These are phyloP conservation scores for Diplodia sapinea DNA, from an alignment of 2,329 filamentous ascomycete species.

Conservation along the genomic window DNA sequence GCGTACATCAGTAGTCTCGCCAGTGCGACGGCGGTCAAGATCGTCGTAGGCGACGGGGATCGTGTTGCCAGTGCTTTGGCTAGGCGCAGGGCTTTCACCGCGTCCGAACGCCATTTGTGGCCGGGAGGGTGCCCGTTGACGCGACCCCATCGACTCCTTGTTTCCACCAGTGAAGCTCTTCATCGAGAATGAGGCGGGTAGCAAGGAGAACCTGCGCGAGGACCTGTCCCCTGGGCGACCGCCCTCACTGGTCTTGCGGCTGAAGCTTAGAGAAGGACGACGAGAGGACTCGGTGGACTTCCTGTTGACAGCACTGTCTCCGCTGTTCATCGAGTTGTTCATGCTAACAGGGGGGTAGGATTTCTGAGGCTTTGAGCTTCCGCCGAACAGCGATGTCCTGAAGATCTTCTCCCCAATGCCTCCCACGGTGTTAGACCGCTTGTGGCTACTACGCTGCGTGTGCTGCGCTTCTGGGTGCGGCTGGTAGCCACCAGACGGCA, in stretches of 20 bases:
- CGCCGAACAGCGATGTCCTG: constrained; percentile 81
- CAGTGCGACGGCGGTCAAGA: constrained; percentile 40
- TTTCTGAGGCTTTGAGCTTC: constrained; percentile 62
- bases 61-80: constrained; percentile 52
- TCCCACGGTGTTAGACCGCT: constrained; percentile 65
- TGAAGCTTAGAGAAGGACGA: constrained; percentile 58
- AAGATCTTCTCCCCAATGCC: constrained; percentile 80
- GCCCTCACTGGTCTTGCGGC: constrained; percentile 52
- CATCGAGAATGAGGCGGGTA: constrained; percentile 57
- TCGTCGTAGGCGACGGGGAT: constrained; percentile 53
- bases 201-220: constrained; percentile 57
- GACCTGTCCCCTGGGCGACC: constrained; percentile 44
- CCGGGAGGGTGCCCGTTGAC: constrained; percentile 41
- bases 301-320: constrained; percentile 50
- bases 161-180: constrained; percentile 48
- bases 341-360: constrained; percentile 92
- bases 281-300: constrained; percentile 57
- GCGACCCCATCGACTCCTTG: constrained; percentile 41
- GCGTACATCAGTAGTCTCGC: constrained; percentile 18
- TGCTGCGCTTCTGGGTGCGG: constrained; percentile 56
- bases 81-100: constrained; percentile 51
- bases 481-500: constrained; percentile 61
- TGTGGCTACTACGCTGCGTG: constrained; percentile 65
- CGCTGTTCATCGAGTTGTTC: constrained; percentile 71
- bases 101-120: constrained; percentile 52